Evolutionary conservation across 352 stramenopile genomes (phyloP), one percentile per base, ranked within the genome.

Genomic region (Pythium insidiosum): DNA sequence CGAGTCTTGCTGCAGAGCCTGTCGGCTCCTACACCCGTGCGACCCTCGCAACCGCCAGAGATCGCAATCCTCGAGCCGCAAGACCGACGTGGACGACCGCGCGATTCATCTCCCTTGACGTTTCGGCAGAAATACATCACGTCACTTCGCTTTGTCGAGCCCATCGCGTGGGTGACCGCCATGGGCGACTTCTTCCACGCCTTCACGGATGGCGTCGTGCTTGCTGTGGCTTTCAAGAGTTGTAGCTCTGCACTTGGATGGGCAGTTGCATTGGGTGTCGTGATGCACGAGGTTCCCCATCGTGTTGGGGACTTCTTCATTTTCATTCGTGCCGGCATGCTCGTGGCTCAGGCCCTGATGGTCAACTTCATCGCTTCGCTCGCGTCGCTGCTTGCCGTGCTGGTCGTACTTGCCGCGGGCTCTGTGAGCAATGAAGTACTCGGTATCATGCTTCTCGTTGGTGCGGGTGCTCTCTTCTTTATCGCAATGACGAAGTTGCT

Each of bases 141-240:
- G 21, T 56, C 46, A 19, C n/a, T 55, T 11, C 22, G 18, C 1
- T 24, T 10, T 6, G 34, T 66, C 16, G 36, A 55, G 31, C 57
- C 57, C 9, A 42, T 66, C 15, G 57, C 57, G 24, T 66, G 57
- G 57, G 54, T 66, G 30, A 61, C 57, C 1, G 57, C 57, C 13
- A 37, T 66, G 6, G 57, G 57, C 21, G 57, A 66, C 33, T 61
- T 61, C 34, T 53, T 61, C 38, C 57, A 66, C 39, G 57, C 57
- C 34, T 58, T 66, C 39, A 61, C 52, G 6, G 57, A 66, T 38
- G 57, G 57, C 13, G 53, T 66, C 40, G 52, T 66, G 37, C 46
- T 66, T 4, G 57, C 57, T 13, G 57, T 66, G 7, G 57, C 47
- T 2, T 66, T 66, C 49, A 49, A 58, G 21, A 61, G 51, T 34